These are phyloP conservation scores for Hamamelis virginiana DNA, from an alignment of 164 flowering plant species.

Conservation along the genomic window DNA sequence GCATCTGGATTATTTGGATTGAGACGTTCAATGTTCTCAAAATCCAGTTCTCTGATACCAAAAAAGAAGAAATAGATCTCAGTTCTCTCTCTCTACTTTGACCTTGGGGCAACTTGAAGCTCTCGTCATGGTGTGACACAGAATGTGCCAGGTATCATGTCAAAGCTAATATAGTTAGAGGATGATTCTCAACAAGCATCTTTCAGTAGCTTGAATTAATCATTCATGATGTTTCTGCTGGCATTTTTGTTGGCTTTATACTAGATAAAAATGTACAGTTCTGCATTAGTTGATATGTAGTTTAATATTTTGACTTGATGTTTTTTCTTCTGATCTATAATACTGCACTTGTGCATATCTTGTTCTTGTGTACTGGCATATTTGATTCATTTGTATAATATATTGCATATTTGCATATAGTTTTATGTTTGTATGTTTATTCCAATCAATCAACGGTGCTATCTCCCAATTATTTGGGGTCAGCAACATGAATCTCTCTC, in stretches of 20 bases:
- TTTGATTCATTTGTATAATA: too few species aligned
- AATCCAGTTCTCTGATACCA: slow-evolving; percentile 1
- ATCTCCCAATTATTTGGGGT: too few species aligned
- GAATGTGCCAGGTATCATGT: neutral
- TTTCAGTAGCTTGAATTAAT: neutral
- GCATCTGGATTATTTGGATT: slow-evolving; percentile 15
- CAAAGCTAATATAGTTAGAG: slow-evolving; percentile 8
- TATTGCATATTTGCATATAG: too few species aligned
- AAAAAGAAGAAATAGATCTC: slow-evolving; percentile 21
- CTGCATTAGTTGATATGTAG: neutral
- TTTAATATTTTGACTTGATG: neutral
- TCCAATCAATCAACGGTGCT: too few species aligned
- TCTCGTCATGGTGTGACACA: neutral
- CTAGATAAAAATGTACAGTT: neutral
- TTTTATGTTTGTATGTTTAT: too few species aligned
- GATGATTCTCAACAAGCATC: neutral
- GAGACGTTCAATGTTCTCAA: slow-evolving; percentile 15
- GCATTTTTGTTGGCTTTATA: neutral
- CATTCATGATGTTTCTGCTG: neutral
- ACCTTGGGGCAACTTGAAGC: neutral
- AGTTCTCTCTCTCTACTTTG: neutral
- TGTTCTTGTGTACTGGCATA: neutral
- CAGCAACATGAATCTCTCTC: too few species aligned
- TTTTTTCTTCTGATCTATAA: too few species aligned
- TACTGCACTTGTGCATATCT: too few species aligned